Base-by-base conservation (phyloP, 768 basidiomycete species). In the Bullera alba region DNA sequence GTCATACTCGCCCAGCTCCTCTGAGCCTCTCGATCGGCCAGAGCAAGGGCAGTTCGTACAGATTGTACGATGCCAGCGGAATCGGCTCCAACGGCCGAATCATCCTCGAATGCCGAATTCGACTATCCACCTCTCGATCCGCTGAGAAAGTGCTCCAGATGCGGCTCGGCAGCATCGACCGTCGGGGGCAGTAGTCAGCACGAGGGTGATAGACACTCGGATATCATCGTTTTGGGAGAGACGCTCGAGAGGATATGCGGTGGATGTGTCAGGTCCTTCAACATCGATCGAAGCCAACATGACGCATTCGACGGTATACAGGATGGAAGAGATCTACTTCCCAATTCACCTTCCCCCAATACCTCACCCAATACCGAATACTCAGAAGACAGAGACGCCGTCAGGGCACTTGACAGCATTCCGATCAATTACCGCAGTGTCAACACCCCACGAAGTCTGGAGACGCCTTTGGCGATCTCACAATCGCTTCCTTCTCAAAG, bases 111-210 rank as follows among this genome's bases (percentile, higher is more conserved):
- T n/a, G n/a, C n/a, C n/a, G n/a, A n/a, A n/a, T n/a, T n/a, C n/a
- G n/a, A 37, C 15, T 27, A 28, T 46, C 22, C 45, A 23, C 47
- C 28, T 14, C 8, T 36, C 21, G 37, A 2, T 26, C 26, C 36
- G 19, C 19, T 34, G 14, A 57, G 60, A 51, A 69, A 69, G 51
- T 69, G 67, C 41, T 52, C 61, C 1, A 42, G 63, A 12, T 69
- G 67, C 46, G 67, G 67, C n/a, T 28, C 46, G 1, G 59, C 53
- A 48, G 47, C 28, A 30, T 54, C 30, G 30, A 42, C 4, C 39
- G 47, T 12, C 32, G 45, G 4, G 44, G 53, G 21, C 34, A 32
- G 30, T 32, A 37, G 14, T 10, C 10, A 21, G 8, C 46, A 23
- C 19, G 53, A 29, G 45, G 41, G 17, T 48, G n/a, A n/a, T n/a